Conservation (phyloP, 2,329 filamentous ascomycete genomes). For the Sporothrix sp. region DNA sequence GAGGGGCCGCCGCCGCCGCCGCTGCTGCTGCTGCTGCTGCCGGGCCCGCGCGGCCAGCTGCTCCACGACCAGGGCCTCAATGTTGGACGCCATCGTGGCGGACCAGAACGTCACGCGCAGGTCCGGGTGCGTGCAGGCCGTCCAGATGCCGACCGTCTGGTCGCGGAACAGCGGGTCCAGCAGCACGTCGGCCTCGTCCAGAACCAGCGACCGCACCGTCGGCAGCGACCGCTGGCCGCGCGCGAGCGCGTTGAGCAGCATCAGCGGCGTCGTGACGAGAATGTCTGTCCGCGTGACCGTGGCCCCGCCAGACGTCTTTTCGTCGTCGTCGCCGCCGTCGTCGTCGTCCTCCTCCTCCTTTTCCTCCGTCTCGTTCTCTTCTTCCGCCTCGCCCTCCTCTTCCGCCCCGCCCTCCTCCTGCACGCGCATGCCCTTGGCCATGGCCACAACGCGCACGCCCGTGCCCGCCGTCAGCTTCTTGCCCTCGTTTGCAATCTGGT, state of each 20-base stretch:
- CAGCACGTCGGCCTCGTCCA: slow-evolving; percentile 93
- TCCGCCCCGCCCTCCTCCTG: slow-evolving; percentile 26
- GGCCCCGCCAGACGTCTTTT: background rate
- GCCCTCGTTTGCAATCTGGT: slow-evolving; percentile 76
- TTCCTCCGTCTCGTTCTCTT: slow-evolving; percentile 21
- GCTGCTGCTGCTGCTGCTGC: background rate
- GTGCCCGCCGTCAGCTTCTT: slow-evolving; percentile 65
- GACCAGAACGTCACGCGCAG: slow-evolving; percentile 82
- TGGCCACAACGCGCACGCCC: slow-evolving; percentile 66
- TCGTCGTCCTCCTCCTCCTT: slow-evolving; percentile 30
- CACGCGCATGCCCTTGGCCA: slow-evolving; percentile 77
- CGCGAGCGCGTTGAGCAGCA: slow-evolving; percentile 63
- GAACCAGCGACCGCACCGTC: slow-evolving; percentile 61
- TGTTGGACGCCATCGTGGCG: slow-evolving; percentile 89
- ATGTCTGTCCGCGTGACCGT: slow-evolving; percentile 62
- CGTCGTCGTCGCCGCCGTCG: slow-evolving; percentile 10
- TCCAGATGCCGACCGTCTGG: slow-evolving; percentile 79
- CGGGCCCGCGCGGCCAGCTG: slow-evolving; percentile 39
- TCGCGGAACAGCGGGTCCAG: slow-evolving; percentile 84
- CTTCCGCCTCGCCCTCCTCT: slow-evolving; percentile 25
- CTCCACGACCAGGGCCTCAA: slow-evolving; percentile 68
- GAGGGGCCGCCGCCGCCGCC: slow-evolving; percentile 38
- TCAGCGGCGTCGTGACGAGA: slow-evolving; percentile 68
- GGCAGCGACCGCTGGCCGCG: slow-evolving; percentile 38
- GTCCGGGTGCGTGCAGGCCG: slow-evolving; percentile 58